Conservation (phyloP, 345 rosid species). For the Clausena lansium region DNA sequence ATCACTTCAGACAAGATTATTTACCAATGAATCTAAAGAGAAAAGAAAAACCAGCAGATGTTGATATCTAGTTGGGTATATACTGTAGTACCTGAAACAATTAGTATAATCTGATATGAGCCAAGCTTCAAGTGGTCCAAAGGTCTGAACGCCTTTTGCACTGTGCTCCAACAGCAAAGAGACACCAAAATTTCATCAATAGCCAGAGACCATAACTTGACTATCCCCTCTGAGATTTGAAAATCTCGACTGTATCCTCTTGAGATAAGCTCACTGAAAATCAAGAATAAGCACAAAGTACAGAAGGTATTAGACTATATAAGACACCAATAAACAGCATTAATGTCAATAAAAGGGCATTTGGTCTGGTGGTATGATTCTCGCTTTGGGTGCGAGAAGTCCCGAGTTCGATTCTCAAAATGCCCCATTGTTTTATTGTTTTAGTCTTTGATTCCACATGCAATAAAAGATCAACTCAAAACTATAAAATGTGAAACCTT, state of each 20-base stretch:
- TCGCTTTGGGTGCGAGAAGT: constrained; percentile 87
- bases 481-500: no score
- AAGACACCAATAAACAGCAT: not conserved
- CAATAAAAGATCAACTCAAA: not conserved
- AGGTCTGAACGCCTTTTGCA: not conserved
- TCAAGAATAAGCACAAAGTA: not conserved
- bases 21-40: constrained; percentile 4
- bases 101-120: not conserved
- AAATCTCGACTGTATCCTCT: not conserved
- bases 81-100: not conserved
- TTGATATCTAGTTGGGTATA: not conserved
- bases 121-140: not conserved
- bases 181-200: not conserved
- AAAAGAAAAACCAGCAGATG: not conserved
- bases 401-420: constrained; percentile 69
- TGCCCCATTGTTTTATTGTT: constrained; percentile 33
- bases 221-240: not conserved
- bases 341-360: constrained; percentile 32
- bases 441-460: not conserved
- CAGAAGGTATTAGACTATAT: not conserved
- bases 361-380: constrained; percentile 86
- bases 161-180: not conserved
- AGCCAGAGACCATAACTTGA: not conserved
- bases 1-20: not conserved
- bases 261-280: not conserved